A percentile compares a stretch with the other conserved stretches of the same genome.
Evolutionary conservation across 202 grass and related monocot genomes (phyloP).

Genomic region (Elaeis oleifera): DNA sequence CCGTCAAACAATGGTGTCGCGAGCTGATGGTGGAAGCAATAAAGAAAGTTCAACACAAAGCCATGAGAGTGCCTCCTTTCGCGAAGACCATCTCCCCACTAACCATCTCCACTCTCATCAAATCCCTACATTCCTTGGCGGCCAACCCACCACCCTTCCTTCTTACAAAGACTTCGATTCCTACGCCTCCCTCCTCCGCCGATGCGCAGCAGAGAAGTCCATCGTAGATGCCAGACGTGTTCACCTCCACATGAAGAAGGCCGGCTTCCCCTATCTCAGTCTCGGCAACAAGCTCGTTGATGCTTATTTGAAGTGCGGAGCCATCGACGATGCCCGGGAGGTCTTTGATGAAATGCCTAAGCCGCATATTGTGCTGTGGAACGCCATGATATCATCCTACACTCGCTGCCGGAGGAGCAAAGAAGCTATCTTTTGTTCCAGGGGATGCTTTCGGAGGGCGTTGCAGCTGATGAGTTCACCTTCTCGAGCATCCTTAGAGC

Average conservation of each 20-base stretch:
- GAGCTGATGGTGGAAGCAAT: too few species aligned
- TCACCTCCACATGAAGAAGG: constrained; percentile 20
- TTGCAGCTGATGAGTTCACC: constrained; percentile 16
- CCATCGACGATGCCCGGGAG: constrained; percentile 14
- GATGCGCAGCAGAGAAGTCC: constrained; percentile 8
- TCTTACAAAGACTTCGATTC: background rate
- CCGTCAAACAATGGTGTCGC: too few species aligned
- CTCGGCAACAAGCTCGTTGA: constrained; percentile 22
- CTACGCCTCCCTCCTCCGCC: constrained; percentile 18
- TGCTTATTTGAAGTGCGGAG: constrained; percentile 18
- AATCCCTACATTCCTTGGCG: too few species aligned
- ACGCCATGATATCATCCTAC: constrained; percentile 16
- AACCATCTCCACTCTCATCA: too few species aligned
- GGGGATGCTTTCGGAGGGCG: constrained; percentile 9
- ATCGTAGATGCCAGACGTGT: constrained; percentile 1
- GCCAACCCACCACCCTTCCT: too few species aligned
- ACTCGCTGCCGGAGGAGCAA: constrained; percentile 1
- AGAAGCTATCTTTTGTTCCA: constrained; percentile 5
- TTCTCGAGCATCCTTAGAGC: constrained; percentile 18
- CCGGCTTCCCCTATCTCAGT: constrained; percentile 15
- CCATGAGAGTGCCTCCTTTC: too few species aligned
- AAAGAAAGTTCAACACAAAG: too few species aligned
- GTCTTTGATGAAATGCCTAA: constrained; percentile 26
- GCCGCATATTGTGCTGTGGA: constrained; percentile 22
- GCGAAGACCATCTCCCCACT: too few species aligned